Conservation (phyloP, 2,329 filamentous ascomycete species). For the Sordariomycetes sp. region DNA sequence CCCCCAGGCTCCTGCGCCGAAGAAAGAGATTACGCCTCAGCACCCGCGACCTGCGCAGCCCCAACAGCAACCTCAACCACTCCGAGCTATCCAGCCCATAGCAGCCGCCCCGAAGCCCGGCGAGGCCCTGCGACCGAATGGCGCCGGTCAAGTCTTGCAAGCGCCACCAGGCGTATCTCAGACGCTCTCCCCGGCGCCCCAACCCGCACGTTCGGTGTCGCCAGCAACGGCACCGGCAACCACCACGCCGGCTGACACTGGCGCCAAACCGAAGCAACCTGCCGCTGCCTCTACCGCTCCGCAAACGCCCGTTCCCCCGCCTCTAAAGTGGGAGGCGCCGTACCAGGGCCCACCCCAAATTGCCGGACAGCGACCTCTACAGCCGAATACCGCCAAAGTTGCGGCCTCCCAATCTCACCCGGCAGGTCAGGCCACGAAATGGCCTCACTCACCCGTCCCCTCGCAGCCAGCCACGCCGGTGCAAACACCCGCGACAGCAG, state of each 20-base stretch:
- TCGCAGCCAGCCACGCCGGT: not conserved
- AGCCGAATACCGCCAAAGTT: not conserved
- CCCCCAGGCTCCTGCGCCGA: not conserved
- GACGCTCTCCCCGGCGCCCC: not conserved
- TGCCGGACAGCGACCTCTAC: not conserved
- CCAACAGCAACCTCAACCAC: conserved; percentile 5
- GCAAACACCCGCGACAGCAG: not conserved
- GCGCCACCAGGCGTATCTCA: conserved; percentile 2
- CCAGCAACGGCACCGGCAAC: not conserved
- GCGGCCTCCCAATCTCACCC: not conserved
- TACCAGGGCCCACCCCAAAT: conserved; percentile 4
- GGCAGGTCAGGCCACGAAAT: not conserved
- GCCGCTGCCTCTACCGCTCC: not conserved
- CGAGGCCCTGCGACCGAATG: conserved; percentile 1
- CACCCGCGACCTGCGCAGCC: not conserved
- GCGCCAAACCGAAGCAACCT: conserved; percentile 1
- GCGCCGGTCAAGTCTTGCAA: conserved; percentile 3
- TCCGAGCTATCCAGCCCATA: not conserved
- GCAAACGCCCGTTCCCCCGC: conserved; percentile 2
- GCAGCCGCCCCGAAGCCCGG: not conserved
- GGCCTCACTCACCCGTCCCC: not conserved
- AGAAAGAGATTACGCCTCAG: not conserved
- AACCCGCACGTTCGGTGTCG: not conserved
- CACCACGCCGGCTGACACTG: not conserved
- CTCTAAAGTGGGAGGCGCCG: conserved; percentile 6